Conservation (phyloP, 257 asterid species). For the Anisodus tanguticus region DNA sequence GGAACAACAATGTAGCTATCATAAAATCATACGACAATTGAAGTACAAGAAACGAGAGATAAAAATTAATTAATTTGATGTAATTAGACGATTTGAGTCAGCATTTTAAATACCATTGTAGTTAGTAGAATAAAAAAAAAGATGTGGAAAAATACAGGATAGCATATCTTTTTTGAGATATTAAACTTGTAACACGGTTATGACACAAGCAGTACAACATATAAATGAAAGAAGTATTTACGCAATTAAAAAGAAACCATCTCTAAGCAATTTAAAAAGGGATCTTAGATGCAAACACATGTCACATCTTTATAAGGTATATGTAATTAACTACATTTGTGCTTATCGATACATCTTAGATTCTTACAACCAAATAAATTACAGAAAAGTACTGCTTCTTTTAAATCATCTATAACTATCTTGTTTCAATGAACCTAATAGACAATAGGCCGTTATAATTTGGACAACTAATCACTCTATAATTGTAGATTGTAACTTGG, state of each 20-base stretch:
- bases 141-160: not conserved
- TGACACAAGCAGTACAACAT: conserved; percentile 17
- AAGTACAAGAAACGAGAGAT: no score
- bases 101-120: not conserved
- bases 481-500: not conserved
- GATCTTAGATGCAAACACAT: not conserved
- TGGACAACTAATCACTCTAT: not conserved
- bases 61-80: not conserved
- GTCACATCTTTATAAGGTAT: not conserved
- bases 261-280: not conserved
- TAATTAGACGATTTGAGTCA: not conserved
- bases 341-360: not conserved
- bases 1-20: no score
- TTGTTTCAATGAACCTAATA: not conserved
- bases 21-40: no score
- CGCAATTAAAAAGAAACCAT: not conserved
- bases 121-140: not conserved
- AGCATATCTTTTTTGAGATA: not conserved
- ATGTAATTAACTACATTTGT: not conserved
- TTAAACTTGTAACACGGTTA: conserved; percentile 19
- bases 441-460: not conserved
- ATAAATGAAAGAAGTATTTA: not conserved
- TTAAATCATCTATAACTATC: not conserved
- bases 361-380: not conserved
- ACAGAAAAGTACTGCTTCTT: not conserved